These are phyloP conservation scores for Eucalyptus melliodora DNA, from an alignment of 345 rosid genomes.

Conservation along the genomic window DNA sequence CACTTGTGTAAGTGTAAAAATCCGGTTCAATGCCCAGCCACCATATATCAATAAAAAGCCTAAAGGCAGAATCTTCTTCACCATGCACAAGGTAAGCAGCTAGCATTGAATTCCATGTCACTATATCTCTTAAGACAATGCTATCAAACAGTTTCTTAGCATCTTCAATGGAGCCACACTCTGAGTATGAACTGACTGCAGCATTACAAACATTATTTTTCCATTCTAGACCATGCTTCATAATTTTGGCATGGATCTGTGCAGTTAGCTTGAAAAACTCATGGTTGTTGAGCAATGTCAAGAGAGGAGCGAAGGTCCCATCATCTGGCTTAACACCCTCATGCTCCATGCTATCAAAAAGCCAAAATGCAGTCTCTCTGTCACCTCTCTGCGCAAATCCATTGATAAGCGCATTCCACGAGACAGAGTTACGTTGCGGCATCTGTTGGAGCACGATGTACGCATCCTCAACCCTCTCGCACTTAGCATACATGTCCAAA, in stretches of 20 bases:
- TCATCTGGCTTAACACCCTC: conserved; percentile 34
- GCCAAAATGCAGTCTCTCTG: conserved; percentile 30
- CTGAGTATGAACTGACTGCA: conserved; percentile 40
- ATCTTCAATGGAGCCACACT: conserved; percentile 47
- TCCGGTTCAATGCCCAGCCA: conserved; percentile 30
- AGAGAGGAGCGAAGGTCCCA: conserved; percentile 70
- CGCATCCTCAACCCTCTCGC: conserved; percentile 45
- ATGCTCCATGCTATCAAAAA: conserved; percentile 43
- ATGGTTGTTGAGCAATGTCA: conserved; percentile 44
- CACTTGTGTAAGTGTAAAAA: conserved; percentile 53
- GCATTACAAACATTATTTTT: conserved; percentile 52
- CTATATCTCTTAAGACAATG: conserved; percentile 33
- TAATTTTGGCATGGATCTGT: conserved; percentile 53
- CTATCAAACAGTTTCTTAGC: conserved; percentile 44
- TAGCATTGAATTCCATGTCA: conserved; percentile 68
- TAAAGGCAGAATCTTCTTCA: conserved; percentile 30
- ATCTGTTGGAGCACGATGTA: conserved; percentile 30
- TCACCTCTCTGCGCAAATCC: conserved; percentile 49
- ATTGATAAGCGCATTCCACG: conserved; percentile 66
- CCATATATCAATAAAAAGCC: conserved; percentile 42
- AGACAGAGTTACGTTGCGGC: conserved; percentile 39
- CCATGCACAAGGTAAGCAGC: conserved; percentile 46
- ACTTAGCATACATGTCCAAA: conserved; percentile 68
- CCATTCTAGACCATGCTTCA: conserved; percentile 32
- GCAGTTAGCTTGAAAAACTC: conserved; percentile 10